phyloP scores from a whole-genome alignment of 306 rosid species.

The Luffa aegyptiaca region DNA sequence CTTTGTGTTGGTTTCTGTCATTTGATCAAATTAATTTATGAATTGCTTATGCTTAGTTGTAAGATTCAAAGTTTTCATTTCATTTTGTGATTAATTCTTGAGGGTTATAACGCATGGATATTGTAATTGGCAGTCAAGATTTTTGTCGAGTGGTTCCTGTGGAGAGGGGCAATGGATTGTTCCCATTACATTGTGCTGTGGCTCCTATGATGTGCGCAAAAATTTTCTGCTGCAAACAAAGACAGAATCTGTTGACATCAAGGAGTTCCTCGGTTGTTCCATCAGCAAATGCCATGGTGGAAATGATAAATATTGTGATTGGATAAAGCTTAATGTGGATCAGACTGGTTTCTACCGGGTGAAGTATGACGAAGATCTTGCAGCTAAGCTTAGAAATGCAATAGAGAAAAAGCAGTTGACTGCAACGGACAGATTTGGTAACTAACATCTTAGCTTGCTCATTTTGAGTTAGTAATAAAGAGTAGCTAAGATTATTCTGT shows the following conservation, averaged over 20 bases:
- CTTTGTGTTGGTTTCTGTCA: conserved; percentile 13
- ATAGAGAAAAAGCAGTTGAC: conserved; percentile 55
- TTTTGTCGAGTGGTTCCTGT: conserved; percentile 65
- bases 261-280: conserved; percentile 34
- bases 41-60: not conserved
- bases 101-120: not conserved
- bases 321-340: conserved; percentile 87
- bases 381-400: conserved; percentile 64
- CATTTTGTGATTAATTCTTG: not conserved
- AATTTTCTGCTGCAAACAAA: conserved; percentile 57
- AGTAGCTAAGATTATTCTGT: conserved; percentile 19
- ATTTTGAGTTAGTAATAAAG: conserved; percentile 1
- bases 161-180: conserved; percentile 87
- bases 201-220: conserved; percentile 56
- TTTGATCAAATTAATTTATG: not conserved
- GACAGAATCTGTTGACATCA: conserved; percentile 43
- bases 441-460: conserved; percentile 10
- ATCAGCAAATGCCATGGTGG: conserved; percentile 9
- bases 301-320: conserved; percentile 21
- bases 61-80: not conserved
- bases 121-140: conserved; percentile 54
- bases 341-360: conserved; percentile 96
- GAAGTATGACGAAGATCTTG: conserved; percentile 70
- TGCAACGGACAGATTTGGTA: conserved; percentile 82
- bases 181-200: conserved; percentile 64